These are phyloP conservation scores for Graphilbum fragrans DNA, from an alignment of 2,329 filamentous ascomycete genomes.

Conservation along the genomic window DNA sequence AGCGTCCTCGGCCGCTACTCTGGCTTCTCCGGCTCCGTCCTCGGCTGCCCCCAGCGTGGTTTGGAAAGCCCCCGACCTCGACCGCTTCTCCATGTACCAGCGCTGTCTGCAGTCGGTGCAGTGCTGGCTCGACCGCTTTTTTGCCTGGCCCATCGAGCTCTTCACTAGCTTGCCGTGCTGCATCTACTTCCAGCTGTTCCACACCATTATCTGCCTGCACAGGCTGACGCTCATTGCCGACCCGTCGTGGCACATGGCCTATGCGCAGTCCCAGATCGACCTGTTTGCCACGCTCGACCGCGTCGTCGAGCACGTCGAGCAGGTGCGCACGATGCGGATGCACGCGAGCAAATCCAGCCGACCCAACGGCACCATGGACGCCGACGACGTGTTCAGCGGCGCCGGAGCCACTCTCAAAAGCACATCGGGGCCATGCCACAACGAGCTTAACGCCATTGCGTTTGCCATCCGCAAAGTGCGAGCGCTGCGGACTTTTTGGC, in stretches of 20 bases:
- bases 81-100: conserved; percentile 6
- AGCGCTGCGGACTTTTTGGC: not conserved
- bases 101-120: conserved; percentile 7
- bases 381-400: not conserved
- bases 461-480: not conserved
- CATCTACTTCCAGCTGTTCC: conserved; percentile 5
- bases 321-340: not conserved
- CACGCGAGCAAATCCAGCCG: not conserved
- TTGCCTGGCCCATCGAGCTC: conserved; percentile 1
- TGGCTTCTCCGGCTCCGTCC: not conserved
- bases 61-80: conserved; percentile 1
- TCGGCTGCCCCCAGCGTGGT: not conserved
- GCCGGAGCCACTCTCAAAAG: not conserved
- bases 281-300: conserved; percentile 16
- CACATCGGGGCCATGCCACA: not conserved
- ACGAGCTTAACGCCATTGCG: not conserved
- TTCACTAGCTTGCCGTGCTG: conserved; percentile 1
- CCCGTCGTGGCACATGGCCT: conserved; percentile 22
- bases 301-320: conserved; percentile 8
- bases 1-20: no score
- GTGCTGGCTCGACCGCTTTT: conserved; percentile 7
- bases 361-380: not conserved
- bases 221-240: conserved; percentile 15
- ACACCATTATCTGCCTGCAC: conserved; percentile 6
- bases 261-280: conserved; percentile 18